A percentile compares a stretch with the other conserved stretches of the same genome.
Conservation (phyloP, 192 early-diverging fungal genomes). For the Mortierella claussenii region DNA sequence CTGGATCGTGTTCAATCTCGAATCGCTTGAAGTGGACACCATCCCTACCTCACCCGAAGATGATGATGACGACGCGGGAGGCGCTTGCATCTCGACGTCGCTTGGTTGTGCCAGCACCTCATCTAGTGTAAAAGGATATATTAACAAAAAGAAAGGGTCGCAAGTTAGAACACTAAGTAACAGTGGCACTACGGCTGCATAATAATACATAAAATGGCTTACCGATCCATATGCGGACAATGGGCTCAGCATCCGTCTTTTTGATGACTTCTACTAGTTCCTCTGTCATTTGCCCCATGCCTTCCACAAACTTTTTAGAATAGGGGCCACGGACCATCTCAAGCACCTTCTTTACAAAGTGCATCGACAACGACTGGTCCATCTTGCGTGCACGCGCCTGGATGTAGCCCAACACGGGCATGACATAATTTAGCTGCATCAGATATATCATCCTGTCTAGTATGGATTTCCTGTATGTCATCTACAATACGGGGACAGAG, state of each 20-base stretch:
- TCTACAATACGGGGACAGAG: constrained; percentile 49
- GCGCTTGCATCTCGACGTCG: constrained; percentile 26
- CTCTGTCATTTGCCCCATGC: constrained; percentile 54
- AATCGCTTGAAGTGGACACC: constrained; percentile 2
- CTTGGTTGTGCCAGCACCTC: constrained; percentile 30
- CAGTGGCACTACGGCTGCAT: too few species aligned
- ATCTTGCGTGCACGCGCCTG: constrained; percentile 57
- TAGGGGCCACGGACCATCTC: constrained; percentile 59
- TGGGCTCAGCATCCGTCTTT: constrained; percentile 37
- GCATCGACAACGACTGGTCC: constrained; percentile 75
- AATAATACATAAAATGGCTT: constrained; percentile 11
- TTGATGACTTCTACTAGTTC: constrained; percentile 57
- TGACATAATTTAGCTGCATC: constrained; percentile 68
- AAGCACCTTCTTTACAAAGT: constrained; percentile 70
- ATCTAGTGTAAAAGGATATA: constrained; percentile 15
- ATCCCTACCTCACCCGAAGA: constrained; percentile 7
- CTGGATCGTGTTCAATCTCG: constrained; percentile 23
- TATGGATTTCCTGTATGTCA: constrained; percentile 71
- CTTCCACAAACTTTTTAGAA: constrained; percentile 55
- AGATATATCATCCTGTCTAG: constrained; percentile 76
- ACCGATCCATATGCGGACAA: constrained; percentile 52
- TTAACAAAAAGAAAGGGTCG: neutral
- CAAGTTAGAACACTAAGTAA: neutral
- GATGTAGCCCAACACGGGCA: constrained; percentile 74
- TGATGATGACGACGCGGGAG: constrained; percentile 13